A percentile compares a stretch with the other conserved stretches of the same genome.
Evolutionary conservation across 192 early-diverging fungal species (phyloP).

Genomic region (Coemansia brasiliensis): DNA sequence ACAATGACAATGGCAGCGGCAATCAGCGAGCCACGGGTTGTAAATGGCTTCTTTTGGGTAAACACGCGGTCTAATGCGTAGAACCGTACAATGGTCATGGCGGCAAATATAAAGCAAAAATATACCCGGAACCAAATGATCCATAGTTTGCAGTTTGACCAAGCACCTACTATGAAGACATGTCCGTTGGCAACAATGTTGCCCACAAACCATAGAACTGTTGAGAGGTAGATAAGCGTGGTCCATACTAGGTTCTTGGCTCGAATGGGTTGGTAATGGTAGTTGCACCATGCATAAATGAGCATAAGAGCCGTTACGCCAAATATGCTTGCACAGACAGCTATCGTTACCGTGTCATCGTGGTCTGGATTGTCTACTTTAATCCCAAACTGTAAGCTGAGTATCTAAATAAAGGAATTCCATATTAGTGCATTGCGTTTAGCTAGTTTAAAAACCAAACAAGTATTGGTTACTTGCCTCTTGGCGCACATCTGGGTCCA

Average conservation of each 20-base stretch:
- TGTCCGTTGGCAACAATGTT: slow-evolving; percentile 30
- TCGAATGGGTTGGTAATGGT: slow-evolving; percentile 39
- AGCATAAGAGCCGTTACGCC: slow-evolving; percentile 26
- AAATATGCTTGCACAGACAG: slow-evolving; percentile 12
- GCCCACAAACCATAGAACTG: slow-evolving; percentile 44
- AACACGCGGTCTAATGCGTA: slow-evolving; percentile 47
- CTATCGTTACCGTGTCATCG: slow-evolving; percentile 21
- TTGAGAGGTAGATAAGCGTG: slow-evolving; percentile 27
- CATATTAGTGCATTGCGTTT: not conserved
- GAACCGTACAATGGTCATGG: slow-evolving; percentile 35
- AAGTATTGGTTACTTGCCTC: no score
- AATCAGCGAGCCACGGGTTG: slow-evolving; percentile 23
- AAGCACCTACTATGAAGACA: slow-evolving; percentile 19
- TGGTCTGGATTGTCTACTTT: not conserved
- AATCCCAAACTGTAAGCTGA: not conserved
- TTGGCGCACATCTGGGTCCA: no score
- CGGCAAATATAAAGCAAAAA: slow-evolving; percentile 28
- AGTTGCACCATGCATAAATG: slow-evolving; percentile 33
- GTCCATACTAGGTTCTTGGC: slow-evolving; percentile 40
- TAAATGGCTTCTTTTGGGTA: slow-evolving; percentile 22
- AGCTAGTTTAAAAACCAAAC: not conserved
- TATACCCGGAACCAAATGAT: slow-evolving; percentile 39
- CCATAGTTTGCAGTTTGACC: slow-evolving; percentile 37
- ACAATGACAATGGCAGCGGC: not conserved
- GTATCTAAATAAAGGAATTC: not conserved